Evolutionary conservation across 106 monocot species (phyloP), one percentile per base, ranked within the genome.

Genomic region (Allium sativum): DNA sequence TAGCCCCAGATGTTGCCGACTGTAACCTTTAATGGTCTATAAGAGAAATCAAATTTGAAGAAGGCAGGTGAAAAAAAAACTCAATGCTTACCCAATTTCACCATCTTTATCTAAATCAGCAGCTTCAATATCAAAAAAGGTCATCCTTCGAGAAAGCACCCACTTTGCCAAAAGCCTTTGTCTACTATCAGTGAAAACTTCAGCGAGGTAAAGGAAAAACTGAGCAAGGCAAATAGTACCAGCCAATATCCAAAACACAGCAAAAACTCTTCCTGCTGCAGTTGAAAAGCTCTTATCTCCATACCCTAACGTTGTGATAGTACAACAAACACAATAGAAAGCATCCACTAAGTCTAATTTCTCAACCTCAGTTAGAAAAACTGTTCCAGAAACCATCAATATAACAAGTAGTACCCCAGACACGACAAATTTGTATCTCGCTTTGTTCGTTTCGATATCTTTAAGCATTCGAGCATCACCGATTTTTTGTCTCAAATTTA

Each of bases 221-320:
- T 90, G 89, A 48, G 84, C 90, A 13, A 87, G 18, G 64, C 73
- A 70, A 42, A 95, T 67, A 1, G 84, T 86, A 18, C 94, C 74
- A 11, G 79, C 20, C 48, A 87, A 56, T 72, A 90, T 95, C 94
- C 94, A 95, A 48, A 89, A 74, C 12, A 90, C 61, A 1, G 94
- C 86, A 65, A 95, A 95, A 16, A 70, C 53, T 7, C 89, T 75
- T 0, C 94, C 89, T 8, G 56, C 48, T 73, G 52, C 31, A 1
- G 81, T 80, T 0, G 94, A 90, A 70, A 95, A 95, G 74, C 89
- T 90, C 74, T 90, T 79, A 55, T 95, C 94, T 6, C 94, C 94
- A 52, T 95, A 95, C 6, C 94, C 94, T 44, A 95, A 61, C 7
- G 94, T 90, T 1, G 94, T 95, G 57, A 95, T 84, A 44, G 94